phyloP scores from a whole-genome alignment of 2,329 filamentous ascomycete genomes.

The Penicillium vulpinum region DNA sequence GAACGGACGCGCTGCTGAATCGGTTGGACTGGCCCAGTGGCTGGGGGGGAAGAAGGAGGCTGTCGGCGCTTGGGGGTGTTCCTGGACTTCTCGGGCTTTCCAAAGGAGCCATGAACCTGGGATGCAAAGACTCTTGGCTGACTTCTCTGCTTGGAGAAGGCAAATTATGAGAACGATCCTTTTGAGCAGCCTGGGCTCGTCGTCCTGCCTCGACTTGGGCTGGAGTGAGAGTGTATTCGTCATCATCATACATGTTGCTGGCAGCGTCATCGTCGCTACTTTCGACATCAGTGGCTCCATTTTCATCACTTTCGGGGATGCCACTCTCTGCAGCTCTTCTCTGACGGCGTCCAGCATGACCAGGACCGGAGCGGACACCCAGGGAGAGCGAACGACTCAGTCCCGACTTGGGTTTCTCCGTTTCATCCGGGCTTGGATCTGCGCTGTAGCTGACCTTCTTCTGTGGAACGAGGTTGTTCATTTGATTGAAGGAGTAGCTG shows the following conservation, averaged over 20 bases:
- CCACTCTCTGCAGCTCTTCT: constrained; percentile 13
- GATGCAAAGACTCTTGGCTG: constrained; percentile 28
- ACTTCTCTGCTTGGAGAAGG: constrained; percentile 10
- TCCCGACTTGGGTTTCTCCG: constrained; percentile 35
- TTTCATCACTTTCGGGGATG: constrained; percentile 22
- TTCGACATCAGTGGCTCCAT: constrained; percentile 22
- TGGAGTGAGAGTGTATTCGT: constrained; percentile 42
- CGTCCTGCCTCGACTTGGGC: constrained; percentile 42
- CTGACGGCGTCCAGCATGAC: constrained; percentile 38
- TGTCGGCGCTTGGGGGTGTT: constrained; percentile 31
- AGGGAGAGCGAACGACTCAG: constrained; percentile 45
- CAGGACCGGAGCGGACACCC: constrained; percentile 46
- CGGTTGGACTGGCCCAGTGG: constrained; percentile 33
- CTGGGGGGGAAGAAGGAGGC: constrained; percentile 31
- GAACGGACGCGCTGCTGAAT: constrained; percentile 47
- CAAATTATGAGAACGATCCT: constrained; percentile 8
- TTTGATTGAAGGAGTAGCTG: constrained; percentile 31
- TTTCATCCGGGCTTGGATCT: constrained; percentile 34
- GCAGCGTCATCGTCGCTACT: constrained; percentile 40
- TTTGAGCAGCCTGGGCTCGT: constrained; percentile 25
- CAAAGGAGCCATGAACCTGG: constrained; percentile 22
- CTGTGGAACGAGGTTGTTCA: constrained; percentile 35
- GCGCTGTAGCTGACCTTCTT: constrained; percentile 41
- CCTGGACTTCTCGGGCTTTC: constrained; percentile 29
- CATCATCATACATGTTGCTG: constrained; percentile 37